Percentiles rank a stretch among this genome's conserved stretches.
Conservation (phyloP, 768 basidiomycete species). For the Kondoa malvinella region DNA sequence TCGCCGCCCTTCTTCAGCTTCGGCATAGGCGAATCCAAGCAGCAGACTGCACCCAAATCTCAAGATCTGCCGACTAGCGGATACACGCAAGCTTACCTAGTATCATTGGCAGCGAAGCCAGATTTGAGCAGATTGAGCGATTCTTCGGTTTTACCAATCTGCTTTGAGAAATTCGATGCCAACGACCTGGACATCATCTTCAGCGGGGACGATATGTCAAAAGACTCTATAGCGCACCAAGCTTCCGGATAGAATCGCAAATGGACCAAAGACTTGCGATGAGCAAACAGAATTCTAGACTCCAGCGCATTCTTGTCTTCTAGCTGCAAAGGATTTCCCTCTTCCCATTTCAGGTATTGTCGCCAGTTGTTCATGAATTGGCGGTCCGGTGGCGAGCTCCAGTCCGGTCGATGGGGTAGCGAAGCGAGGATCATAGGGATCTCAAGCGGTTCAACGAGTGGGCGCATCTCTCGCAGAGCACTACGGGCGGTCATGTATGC, state of each 20-base stretch:
- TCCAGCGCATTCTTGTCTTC: conserved; percentile 56
- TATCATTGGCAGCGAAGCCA: conserved; percentile 73
- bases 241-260: conserved; percentile 92
- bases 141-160: conserved; percentile 61
- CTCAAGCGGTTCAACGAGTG: conserved; percentile 44
- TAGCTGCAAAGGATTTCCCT: conserved; percentile 78
- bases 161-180: conserved; percentile 66
- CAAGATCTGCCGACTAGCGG: not conserved
- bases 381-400: conserved; percentile 55
- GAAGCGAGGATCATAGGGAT: conserved; percentile 35
- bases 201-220: not conserved
- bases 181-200: conserved; percentile 52
- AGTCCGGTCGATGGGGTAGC: conserved; percentile 53
- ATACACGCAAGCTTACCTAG: conserved; percentile 39
- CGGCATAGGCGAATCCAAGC: conserved; percentile 75
- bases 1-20: conserved; percentile 49
- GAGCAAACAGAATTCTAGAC: conserved; percentile 58
- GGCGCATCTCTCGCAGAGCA: conserved; percentile 58
- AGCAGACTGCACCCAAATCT: conserved; percentile 45
- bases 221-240: conserved; percentile 45
- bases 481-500: conserved; percentile 90
- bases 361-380: conserved; percentile 73
- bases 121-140: conserved; percentile 60
- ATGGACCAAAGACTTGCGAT: conserved; percentile 71
- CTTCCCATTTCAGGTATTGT: conserved; percentile 84